A percentile compares a stretch with the other conserved stretches of the same genome.
Conservation (phyloP, 148 eudicot genomes). For the Silene latifolia region DNA sequence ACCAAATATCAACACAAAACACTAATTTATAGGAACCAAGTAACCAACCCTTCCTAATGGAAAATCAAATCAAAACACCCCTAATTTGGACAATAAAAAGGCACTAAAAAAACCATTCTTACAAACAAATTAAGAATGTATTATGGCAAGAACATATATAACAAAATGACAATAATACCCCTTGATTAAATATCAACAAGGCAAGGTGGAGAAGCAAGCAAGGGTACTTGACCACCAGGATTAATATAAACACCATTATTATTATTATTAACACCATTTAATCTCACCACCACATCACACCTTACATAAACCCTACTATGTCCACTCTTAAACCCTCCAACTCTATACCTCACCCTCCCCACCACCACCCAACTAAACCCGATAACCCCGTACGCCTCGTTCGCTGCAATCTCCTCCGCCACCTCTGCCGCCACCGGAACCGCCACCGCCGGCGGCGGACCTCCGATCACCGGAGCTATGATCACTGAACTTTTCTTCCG, state of each 20-base stretch:
- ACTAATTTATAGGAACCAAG: too few species aligned
- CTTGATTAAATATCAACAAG: slow-evolving; percentile 45
- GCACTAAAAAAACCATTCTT: not conserved
- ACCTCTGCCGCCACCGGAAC: slow-evolving; percentile 31
- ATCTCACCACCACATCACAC: slow-evolving; percentile 63
- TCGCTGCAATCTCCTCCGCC: slow-evolving; percentile 33
- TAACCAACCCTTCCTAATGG: too few species aligned
- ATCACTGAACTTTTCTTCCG: slow-evolving; percentile 24
- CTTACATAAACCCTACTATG: slow-evolving; percentile 47
- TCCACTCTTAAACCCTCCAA: slow-evolving; percentile 45
- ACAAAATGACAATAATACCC: not conserved
- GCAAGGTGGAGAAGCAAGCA: slow-evolving; percentile 54
- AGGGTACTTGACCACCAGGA: slow-evolving; percentile 49
- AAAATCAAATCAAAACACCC: too few species aligned
- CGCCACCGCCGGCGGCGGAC: slow-evolving; percentile 23
- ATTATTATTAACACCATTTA: slow-evolving; percentile 27
- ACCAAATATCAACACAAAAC: too few species aligned
- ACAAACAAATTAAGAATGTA: not conserved
- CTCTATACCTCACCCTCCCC: slow-evolving; percentile 64
- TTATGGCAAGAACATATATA: too few species aligned
- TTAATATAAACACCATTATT: slow-evolving; percentile 17
- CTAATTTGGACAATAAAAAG: too few species aligned
- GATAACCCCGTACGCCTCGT: slow-evolving; percentile 48
- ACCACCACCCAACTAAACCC: slow-evolving; percentile 55
- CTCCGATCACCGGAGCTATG: slow-evolving; percentile 34